These are phyloP conservation scores for Dittrichia graveolens DNA, from an alignment of 129 eudicot species.

Conservation along the genomic window DNA sequence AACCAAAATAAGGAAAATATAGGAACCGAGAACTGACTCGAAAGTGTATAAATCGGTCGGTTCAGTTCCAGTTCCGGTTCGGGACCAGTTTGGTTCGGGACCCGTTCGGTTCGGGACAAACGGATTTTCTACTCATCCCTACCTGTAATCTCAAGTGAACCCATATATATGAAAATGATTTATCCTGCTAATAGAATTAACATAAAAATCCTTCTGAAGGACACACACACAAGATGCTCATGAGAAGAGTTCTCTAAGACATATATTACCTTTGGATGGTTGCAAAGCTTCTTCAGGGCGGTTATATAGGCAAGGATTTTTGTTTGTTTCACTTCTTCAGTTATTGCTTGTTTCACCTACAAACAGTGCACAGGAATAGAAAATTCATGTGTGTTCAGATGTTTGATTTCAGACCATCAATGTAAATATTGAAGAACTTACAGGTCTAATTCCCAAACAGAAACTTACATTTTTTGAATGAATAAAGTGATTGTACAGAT, in stretches of 20 bases:
- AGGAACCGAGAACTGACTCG: too few species aligned
- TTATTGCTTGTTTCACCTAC: conserved; percentile 80
- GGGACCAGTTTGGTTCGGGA: too few species aligned
- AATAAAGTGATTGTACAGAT: conserved; percentile 80
- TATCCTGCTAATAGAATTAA: too few species aligned
- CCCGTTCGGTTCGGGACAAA: too few species aligned
- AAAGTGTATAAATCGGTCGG: too few species aligned
- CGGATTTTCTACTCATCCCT: too few species aligned
- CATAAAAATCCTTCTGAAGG: background rate
- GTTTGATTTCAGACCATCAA: conserved; percentile 20
- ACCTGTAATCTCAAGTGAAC: too few species aligned
- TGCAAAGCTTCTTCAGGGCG: conserved; percentile 96
- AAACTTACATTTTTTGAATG: conserved; percentile 87
- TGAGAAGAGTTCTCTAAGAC: background rate
- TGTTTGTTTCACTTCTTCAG: conserved; percentile 74
- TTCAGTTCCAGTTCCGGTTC: too few species aligned
- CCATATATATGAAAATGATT: too few species aligned
- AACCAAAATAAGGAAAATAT: too few species aligned
- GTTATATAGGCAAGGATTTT: conserved; percentile 93
- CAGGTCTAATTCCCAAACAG: background rate
- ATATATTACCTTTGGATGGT: conserved; percentile 89
- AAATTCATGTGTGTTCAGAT: conserved; percentile 16
- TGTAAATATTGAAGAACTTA: conserved; percentile 1
- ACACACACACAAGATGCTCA: background rate
- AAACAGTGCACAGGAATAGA: conserved; percentile 18